Evolutionary conservation across 2,329 filamentous ascomycete genomes (phyloP).

Genomic region (Tolypocladium album): DNA sequence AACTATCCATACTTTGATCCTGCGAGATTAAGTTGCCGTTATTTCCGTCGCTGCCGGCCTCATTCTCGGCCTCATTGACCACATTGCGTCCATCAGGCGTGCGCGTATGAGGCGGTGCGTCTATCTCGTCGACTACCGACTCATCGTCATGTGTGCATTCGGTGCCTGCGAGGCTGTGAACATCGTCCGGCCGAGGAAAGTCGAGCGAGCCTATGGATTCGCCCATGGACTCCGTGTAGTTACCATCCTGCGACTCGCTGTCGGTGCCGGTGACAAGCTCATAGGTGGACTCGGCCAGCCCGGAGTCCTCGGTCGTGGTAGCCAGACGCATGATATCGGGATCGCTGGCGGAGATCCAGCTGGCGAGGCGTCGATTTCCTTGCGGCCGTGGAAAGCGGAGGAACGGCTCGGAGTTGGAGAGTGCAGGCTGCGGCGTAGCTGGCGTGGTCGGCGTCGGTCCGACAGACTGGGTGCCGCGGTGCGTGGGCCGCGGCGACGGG

Average conservation of each 20-base stretch:
- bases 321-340: slow-evolving; percentile 44
- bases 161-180: slow-evolving; percentile 39
- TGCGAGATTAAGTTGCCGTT: background rate
- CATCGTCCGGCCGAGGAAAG: slow-evolving; percentile 36
- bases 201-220: slow-evolving; percentile 42
- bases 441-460: slow-evolving; percentile 10
- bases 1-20: slow-evolving; percentile 1
- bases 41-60: background rate
- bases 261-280: slow-evolving; percentile 45
- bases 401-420: slow-evolving; percentile 34
- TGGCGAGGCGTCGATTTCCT: slow-evolving; percentile 43
- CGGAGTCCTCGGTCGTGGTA: slow-evolving; percentile 35
- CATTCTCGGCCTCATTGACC: background rate
- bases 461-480: slow-evolving; percentile 17
- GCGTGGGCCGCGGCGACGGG: slow-evolving; percentile 14
- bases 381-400: slow-evolving; percentile 47
- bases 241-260: slow-evolving; percentile 40
- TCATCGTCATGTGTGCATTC: slow-evolving; percentile 36
- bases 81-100: background rate
- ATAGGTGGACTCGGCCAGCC: slow-evolving; percentile 44
- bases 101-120: slow-evolving; percentile 1
- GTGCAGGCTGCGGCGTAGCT: slow-evolving; percentile 6
- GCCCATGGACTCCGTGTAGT: slow-evolving; percentile 33
- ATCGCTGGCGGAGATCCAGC: slow-evolving; percentile 48
- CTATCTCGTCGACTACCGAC: slow-evolving; percentile 23